phyloP scores from a whole-genome alignment of 2,329 filamentous ascomycete species.

The Bipolaris cookei region DNA sequence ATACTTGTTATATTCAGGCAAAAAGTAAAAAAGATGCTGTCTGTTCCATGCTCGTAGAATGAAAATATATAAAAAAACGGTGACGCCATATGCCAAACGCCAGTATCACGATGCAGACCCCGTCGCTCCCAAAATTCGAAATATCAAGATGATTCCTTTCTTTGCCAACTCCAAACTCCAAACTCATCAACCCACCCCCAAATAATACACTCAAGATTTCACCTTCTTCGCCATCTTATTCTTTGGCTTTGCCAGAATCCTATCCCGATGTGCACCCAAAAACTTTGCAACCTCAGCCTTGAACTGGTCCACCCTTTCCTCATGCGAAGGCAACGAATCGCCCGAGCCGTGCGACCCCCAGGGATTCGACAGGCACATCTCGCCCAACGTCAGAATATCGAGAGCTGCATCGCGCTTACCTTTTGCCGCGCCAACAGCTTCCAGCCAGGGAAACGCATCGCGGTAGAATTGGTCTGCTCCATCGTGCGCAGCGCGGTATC shows the following conservation, averaged over 20 bases:
- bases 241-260: conserved; percentile 13
- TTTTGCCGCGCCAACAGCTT: conserved; percentile 38
- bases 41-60: too few species aligned
- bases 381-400: conserved; percentile 28
- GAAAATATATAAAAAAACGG: too few species aligned
- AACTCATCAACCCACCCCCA: too few species aligned
- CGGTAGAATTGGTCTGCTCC: conserved; percentile 44
- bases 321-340: not conserved
- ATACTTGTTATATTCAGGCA: too few species aligned
- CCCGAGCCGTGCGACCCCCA: too few species aligned
- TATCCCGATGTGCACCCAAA: conserved; percentile 27
- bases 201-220: too few species aligned
- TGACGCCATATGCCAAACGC: too few species aligned
- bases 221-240: not conserved
- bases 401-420: conserved; percentile 40
- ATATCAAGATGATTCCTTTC: too few species aligned
- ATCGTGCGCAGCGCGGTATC: conserved; percentile 3
- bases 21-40: too few species aligned
- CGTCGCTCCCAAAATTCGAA: too few species aligned
- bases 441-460: conserved; percentile 47
- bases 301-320: conserved; percentile 21
- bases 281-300: conserved; percentile 25
- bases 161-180: too few species aligned
- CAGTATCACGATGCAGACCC: too few species aligned
- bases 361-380: not conserved